Base-by-base conservation (phyloP, 345 rosid species). In the Iberis pinnata region DNA sequence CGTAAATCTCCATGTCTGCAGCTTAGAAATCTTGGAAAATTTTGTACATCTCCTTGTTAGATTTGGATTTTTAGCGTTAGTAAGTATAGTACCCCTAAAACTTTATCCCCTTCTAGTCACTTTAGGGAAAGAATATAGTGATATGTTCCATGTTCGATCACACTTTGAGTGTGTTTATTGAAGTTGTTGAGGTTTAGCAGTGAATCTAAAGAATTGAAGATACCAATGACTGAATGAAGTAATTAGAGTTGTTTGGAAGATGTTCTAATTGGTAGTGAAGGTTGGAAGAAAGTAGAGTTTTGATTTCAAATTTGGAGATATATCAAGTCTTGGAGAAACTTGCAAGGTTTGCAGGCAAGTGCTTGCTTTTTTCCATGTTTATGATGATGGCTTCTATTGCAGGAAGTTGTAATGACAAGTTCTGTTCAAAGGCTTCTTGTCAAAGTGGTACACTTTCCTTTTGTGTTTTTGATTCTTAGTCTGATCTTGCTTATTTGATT, bases 221-320 rank as follows among this genome's bases (percentile, higher is more conserved):
- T 88, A 81, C 63, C 83, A 80, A 76, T 79, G 87, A n/a, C n/a
- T n/a, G n/a, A n/a, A 22, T 2, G 25, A 74, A 81, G 95, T 87
- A 87, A 72, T 71, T 86, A 86, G 88, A 86, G 86, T 82, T 78
- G 64, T 61, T 75, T 67, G 82, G 97, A 82, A 82, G 98, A 82
- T 81, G 81, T 80, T 83, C 84, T 84, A 77, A 82, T 70, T 87
- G 96, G 61, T 92, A 92, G 71, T 84, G 96, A 92, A 81, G 98
- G 78, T 50, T 84, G 76, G 81, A 86, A 85, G 84, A 2, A 95
- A 83, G 88, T 81, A 81, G 81, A 75, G 78, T 86, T 88, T 78
- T 92, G 93, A 78, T 67, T 80, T 72, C 83, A 75, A n/a, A 74
- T 85, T 75, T 80, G 98, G 80, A 78, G 98, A 88, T 80, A 82